Percentiles rank a stretch among this genome's conserved stretches.
These are phyloP conservation scores for Lagenidium sp. DNA, from an alignment of 352 stramenopile species.

Conservation along the genomic window DNA sequence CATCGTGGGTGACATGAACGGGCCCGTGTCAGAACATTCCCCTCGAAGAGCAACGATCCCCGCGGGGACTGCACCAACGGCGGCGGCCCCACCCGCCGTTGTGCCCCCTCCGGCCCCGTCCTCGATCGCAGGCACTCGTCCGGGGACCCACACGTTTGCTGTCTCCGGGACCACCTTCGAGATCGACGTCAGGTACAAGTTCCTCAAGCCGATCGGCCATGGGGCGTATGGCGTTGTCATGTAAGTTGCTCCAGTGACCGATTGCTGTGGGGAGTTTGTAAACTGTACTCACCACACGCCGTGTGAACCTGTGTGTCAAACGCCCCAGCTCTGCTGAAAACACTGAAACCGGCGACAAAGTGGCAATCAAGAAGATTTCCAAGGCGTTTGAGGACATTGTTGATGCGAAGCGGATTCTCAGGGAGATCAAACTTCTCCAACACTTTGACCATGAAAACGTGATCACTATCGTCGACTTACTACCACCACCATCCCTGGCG, in stretches of 20 bases:
- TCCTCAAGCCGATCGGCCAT: constrained; percentile 93
- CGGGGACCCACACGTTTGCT: constrained; percentile 68
- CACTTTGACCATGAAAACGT: constrained; percentile 95
- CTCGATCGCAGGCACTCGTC: constrained; percentile 16
- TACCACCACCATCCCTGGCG: constrained; percentile 87
- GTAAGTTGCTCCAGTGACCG: no score
- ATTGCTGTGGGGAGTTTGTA: no score
- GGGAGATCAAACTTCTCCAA: constrained; percentile 94
- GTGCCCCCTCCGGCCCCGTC: not conserved
- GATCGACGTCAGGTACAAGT: constrained; percentile 91
- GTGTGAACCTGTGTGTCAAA: no score
- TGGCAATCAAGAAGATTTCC: constrained; percentile 87
- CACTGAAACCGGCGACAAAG: constrained; percentile 70
- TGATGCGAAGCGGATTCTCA: constrained; percentile 98
- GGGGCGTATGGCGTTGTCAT: constrained; percentile 93
- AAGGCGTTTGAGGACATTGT: constrained; percentile 96
- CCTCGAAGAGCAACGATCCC: constrained; percentile 8
- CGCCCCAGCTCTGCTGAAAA: constrained; percentile 65
- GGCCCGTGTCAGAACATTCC: constrained; percentile 7
- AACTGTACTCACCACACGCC: no score
- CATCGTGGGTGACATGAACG: not conserved
- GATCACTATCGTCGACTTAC: constrained; percentile 94
- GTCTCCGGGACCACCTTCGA: constrained; percentile 87
- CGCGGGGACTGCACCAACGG: not conserved
- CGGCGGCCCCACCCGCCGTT: constrained; percentile 1